These are phyloP conservation scores for Odonthalia washingtoniensis DNA, from an alignment of 31 red algal genomes.

Conservation along the genomic window DNA sequence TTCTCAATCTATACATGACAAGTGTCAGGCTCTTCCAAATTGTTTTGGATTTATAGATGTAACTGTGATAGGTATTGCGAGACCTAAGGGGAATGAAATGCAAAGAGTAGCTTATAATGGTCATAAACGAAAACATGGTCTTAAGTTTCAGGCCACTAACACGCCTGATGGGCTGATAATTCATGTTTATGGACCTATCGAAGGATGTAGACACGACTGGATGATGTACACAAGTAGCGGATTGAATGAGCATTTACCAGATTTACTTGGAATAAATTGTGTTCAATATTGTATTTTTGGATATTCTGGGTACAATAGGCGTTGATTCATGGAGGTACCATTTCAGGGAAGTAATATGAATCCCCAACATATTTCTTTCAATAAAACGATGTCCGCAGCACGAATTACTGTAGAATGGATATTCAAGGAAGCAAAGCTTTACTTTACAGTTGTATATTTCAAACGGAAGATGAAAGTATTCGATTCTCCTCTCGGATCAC, in stretches of 20 bases:
- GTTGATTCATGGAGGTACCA: conserved; percentile 4
- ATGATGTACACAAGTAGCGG: conserved; percentile 20
- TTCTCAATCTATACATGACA: no score
- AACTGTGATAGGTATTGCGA: conserved; percentile 3
- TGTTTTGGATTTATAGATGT: conserved; percentile 19
- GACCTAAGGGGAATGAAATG: background rate
- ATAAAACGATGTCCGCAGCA: conserved; percentile 28
- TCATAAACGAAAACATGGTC: no score
- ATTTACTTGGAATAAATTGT: background rate
- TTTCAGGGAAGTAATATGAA: background rate
- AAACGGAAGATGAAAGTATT: conserved; percentile 36
- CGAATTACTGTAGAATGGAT: conserved; percentile 28
- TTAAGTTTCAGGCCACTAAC: conserved; percentile 17
- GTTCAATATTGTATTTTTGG: conserved; percentile 43
- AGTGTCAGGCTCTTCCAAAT: conserved; percentile 2
- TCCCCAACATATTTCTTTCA: background rate
- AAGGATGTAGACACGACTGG: conserved; percentile 37
- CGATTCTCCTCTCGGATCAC: conserved; percentile 3
- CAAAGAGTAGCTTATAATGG: conserved; percentile 11
- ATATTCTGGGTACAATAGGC: conserved; percentile 26
- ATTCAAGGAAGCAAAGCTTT: conserved; percentile 23
- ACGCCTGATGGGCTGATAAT: conserved; percentile 35
- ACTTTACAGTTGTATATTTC: conserved; percentile 7
- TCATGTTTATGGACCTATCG: conserved; percentile 23
- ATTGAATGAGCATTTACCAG: conserved; percentile 16